A percentile compares a stretch with the other conserved stretches of the same genome.
Conservation (phyloP, 2,329 filamentous ascomycete genomes). For the Xylariaceae sp. region DNA sequence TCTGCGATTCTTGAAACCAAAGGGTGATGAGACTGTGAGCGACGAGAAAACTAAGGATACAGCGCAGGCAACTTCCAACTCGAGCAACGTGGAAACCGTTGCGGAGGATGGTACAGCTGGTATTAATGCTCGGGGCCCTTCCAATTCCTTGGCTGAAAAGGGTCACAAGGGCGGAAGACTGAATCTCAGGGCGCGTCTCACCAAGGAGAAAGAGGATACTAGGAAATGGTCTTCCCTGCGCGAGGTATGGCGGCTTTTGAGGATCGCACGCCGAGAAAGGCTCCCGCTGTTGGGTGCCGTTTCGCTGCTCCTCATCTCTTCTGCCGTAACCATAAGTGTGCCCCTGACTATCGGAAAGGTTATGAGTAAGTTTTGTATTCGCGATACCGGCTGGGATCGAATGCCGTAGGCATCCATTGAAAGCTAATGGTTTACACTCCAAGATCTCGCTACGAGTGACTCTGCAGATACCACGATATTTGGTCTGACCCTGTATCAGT, state of each 20-base stretch:
- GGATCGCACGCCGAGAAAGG: constrained; percentile 81
- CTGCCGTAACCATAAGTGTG: constrained; percentile 89
- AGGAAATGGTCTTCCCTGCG: constrained; percentile 56
- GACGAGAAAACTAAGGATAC: background rate
- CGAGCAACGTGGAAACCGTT: background rate
- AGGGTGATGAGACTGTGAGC: constrained; percentile 10
- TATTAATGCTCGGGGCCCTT: constrained; percentile 38
- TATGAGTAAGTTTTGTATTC: constrained; percentile 38
- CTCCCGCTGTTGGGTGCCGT: constrained; percentile 75
- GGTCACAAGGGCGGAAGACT: constrained; percentile 82
- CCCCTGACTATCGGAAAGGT: constrained; percentile 96
- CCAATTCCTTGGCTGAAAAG: constrained; percentile 71
- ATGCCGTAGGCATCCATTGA: background rate
- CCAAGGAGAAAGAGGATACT: constrained; percentile 66
- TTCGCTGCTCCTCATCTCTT: constrained; percentile 79
- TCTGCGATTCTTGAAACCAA: constrained; percentile 13
- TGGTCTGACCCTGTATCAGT: constrained; percentile 77
- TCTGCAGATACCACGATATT: constrained; percentile 65
- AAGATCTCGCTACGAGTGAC: constrained; percentile 75
- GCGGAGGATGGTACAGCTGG: background rate
- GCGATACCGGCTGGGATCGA: background rate
- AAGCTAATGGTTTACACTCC: constrained; percentile 8
- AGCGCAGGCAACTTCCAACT: constrained; percentile 3
- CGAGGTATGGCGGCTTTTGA: constrained; percentile 83
- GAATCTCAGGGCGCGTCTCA: constrained; percentile 80